Conservation (phyloP, 257 asterid genomes). For the Fraxinus quadrangulata region DNA sequence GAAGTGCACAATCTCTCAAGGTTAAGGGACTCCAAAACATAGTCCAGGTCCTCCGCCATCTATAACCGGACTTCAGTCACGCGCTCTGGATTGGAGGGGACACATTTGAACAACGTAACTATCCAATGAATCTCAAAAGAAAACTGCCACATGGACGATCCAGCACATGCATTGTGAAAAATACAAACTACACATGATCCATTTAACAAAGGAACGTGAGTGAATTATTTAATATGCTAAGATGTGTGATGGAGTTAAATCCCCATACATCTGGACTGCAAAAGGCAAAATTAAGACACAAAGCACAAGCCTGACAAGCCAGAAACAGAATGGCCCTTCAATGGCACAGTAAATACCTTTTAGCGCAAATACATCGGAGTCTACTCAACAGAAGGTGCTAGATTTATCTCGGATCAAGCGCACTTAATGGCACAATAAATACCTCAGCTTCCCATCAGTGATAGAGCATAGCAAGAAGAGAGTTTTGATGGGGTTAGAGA, state of each 20-base stretch:
- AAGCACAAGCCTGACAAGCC: constrained; percentile 4
- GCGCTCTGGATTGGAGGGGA: not conserved
- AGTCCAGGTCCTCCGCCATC: too few relatives aligned
- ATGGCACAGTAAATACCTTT: not conserved
- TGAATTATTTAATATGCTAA: not conserved
- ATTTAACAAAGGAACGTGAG: not conserved
- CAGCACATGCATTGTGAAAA: not conserved
- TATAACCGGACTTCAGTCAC: too few relatives aligned
- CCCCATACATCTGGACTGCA: not conserved
- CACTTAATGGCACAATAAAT: too few relatives aligned
- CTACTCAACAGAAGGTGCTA: too few relatives aligned
- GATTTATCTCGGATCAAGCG: too few relatives aligned
- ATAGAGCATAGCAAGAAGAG: too few relatives aligned
- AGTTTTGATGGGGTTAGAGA: too few relatives aligned
- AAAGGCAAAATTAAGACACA: constrained; percentile 8
- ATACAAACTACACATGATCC: not conserved
- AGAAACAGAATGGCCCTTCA: constrained; percentile 9
- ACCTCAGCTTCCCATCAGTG: too few relatives aligned
- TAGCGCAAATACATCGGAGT: too few relatives aligned
- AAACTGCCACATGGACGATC: not conserved
- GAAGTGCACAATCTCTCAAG: too few relatives aligned
- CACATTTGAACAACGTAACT: not conserved
- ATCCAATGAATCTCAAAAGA: not conserved
- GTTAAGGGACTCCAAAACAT: too few relatives aligned
- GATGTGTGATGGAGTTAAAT: not conserved